Evolutionary conservation across 345 rosid species (phyloP).

Genomic region (Abelmoschus esculentus): DNA sequence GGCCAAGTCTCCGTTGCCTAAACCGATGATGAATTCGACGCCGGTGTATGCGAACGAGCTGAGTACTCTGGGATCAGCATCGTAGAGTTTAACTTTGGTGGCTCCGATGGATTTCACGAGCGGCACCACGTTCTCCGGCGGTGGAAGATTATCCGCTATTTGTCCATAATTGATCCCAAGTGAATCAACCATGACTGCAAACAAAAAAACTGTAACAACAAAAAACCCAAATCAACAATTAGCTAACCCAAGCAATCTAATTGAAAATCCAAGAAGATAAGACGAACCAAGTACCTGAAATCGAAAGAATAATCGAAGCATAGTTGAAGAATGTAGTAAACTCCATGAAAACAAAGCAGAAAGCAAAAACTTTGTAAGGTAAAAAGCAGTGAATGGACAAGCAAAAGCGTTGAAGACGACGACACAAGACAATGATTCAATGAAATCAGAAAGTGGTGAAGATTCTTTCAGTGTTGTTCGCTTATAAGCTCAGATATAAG

Average conservation of each 20-base stretch:
- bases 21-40: constrained; percentile 68
- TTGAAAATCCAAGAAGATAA: background rate
- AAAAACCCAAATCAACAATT: constrained; percentile 13
- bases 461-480: background rate
- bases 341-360: constrained; percentile 13
- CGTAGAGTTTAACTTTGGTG: constrained; percentile 76
- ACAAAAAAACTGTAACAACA: too few species aligned
- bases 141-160: constrained; percentile 71
- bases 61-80: constrained; percentile 69
- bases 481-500: background rate
- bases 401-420: background rate
- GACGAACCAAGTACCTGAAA: constrained; percentile 30
- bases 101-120: constrained; percentile 84
- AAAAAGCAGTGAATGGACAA: background rate
- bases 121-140: constrained; percentile 65
- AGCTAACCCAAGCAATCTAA: background rate
- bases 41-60: constrained; percentile 69
- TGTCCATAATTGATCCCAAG: constrained; percentile 92
- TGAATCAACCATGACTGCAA: constrained; percentile 37
- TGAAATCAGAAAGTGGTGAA: background rate
- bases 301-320: constrained; percentile 16
- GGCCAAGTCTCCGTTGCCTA: constrained; percentile 64
- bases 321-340: constrained; percentile 3
- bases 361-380: too few species aligned
- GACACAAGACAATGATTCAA: background rate